Percentiles rank a stretch among this genome's conserved stretches.
phyloP scores from a whole-genome alignment of 208 protist genomes.

The Endotrypanum monterogeii region DNA sequence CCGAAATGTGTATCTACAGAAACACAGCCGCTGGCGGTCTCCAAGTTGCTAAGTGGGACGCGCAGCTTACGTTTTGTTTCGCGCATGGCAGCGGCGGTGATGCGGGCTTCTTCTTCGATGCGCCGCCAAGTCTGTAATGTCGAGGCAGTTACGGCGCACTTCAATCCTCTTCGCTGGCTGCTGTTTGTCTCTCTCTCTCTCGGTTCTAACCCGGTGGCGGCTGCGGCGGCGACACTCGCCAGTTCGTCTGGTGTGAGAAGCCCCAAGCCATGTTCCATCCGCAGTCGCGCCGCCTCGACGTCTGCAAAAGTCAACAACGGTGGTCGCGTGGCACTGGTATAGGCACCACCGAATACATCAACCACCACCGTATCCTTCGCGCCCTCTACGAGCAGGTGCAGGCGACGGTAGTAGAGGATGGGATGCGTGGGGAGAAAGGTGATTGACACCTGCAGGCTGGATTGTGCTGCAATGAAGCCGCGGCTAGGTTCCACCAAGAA shows the following conservation, averaged over 20 bases:
- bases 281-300: conserved; percentile 64
- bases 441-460: conserved; percentile 53
- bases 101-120: conserved; percentile 28
- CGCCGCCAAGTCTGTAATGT: conserved; percentile 24
- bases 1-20: conserved; percentile 26
- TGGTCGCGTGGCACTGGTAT: conserved; percentile 62
- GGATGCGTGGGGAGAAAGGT: conserved; percentile 71
- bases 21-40: conserved; percentile 15
- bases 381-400: conserved; percentile 69
- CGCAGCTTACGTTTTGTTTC: conserved; percentile 19
- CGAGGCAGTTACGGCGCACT: neutral
- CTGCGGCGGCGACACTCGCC: conserved; percentile 38
- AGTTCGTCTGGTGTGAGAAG: conserved; percentile 65
- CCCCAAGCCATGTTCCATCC: conserved; percentile 58
- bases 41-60: conserved; percentile 19
- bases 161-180: neutral
- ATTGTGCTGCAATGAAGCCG: conserved; percentile 57
- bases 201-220: conserved; percentile 2
- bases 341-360: conserved; percentile 87
- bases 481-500: conserved; percentile 60
- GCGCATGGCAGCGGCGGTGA: conserved; percentile 16
- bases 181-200: neutral
- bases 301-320: conserved; percentile 53
- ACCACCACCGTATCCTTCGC: conserved; percentile 54
- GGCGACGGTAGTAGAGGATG: conserved; percentile 87